Evolutionary conservation across 75 land plant species (phyloP), one percentile per base, ranked within the genome.

Genomic region (Cunninghamia lanceolata): DNA sequence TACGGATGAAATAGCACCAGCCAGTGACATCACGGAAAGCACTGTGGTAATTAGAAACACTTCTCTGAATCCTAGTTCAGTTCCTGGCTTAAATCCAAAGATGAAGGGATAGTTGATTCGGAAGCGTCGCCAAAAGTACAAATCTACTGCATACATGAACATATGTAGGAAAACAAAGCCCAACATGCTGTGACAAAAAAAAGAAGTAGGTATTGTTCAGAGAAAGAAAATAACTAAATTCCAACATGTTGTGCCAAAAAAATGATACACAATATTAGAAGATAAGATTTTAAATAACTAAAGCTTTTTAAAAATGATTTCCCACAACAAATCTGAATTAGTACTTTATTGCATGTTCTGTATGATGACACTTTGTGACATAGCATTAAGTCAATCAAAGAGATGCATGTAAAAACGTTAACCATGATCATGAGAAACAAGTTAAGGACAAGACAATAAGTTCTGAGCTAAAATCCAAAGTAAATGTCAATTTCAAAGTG

Each of bases 61-160:
- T 85, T 92, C 91, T 85, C 92, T 43, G 21, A 85, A 88, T 15
- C 91, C 85, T 46, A 92, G 87, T 39, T 89, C 91, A 73, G 89
- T 94, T 56, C 89, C 90, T 71, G 87, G 90, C 78, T 89, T 85
- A 87, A 92, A 92, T 63, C 90, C 94, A 83, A 94, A 91, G 83
- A 94, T 94, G 84, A 94, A 94, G 25, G 90, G 56, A 80, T 92
- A 90, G 83, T 92, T 94, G 87, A 94, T 85, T n/a, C 90, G 85
- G 40, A 81, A 86, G 9, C 86, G 89, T 77, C 88, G 81, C 95
- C 95, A 94, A 25, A 88, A 85, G 88, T 86, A 94, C 76, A 92
- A 85, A 68, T 94, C 88, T 83, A 89, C 88, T 28, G 89, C 90
- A 77, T 91, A 94, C 91, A 92, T 85, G 84, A 89, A 93, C 91